Evolutionary conservation across 176 grass and related monocot genomes (phyloP).

Genomic region (Phyllostachys edulis): DNA sequence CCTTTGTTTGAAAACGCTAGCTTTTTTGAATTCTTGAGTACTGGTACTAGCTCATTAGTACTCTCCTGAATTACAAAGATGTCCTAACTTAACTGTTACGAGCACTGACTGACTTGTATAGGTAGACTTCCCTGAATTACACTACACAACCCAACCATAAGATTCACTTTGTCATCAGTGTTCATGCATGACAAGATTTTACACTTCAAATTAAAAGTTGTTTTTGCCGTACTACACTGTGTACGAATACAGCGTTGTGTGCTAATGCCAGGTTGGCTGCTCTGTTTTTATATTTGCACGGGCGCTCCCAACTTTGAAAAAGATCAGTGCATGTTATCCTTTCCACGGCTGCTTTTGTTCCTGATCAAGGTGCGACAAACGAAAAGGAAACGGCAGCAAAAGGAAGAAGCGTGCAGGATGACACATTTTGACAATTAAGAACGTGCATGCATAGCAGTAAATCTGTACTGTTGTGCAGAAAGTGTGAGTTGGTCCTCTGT

Average conservation of each 20-base stretch:
- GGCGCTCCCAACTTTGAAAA: neutral
- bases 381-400: neutral
- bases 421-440: neutral
- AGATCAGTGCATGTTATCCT: neutral
- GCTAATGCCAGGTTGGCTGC: neutral
- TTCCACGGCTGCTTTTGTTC: neutral
- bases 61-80: neutral
- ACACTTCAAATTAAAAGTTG: neutral
- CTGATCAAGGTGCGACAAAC: neutral
- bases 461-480: neutral
- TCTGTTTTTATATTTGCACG: conserved; percentile 16
- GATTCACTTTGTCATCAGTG: neutral
- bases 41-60: neutral
- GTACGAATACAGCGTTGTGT: neutral
- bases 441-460: neutral
- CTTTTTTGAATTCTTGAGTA: neutral
- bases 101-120: neutral
- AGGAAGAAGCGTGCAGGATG: neutral
- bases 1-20: neutral
- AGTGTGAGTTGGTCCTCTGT: conserved; percentile 1
- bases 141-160: neutral
- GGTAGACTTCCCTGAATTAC: no score
- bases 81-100: neutral
- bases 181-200: neutral
- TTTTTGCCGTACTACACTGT: neutral